Conservation (phyloP, 371 early-diverging fungal genomes). For the Apophysomyces elegans region DNA sequence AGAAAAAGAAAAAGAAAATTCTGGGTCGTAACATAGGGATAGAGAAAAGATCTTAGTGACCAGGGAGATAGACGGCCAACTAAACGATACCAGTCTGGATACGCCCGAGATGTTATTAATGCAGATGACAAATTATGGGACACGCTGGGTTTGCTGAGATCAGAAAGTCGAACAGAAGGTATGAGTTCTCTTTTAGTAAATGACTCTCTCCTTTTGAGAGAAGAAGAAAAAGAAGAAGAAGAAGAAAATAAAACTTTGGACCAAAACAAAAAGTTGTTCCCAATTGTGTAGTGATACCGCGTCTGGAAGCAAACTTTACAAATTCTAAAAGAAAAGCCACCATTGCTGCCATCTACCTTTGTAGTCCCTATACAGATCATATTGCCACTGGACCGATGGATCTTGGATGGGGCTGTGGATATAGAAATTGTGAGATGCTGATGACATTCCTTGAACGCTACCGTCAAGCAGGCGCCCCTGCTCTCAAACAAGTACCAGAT, state of each 20-base stretch:
- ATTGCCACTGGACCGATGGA: constrained; percentile 41
- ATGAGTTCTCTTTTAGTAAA: neutral
- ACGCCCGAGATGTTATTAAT: constrained; percentile 30
- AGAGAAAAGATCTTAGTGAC: constrained; percentile 5
- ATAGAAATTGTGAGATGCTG: constrained; percentile 69
- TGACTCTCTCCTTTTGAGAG: neutral
- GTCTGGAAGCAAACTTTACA: neutral
- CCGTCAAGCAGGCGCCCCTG: neutral
- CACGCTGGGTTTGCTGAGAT: constrained; percentile 27
- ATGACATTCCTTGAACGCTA: constrained; percentile 47
- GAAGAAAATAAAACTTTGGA: too few relatives aligned
- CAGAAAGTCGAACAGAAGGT: constrained; percentile 7
- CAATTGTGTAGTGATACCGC: constrained; percentile 1
- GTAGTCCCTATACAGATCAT: constrained; percentile 34
- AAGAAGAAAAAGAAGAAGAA: too few relatives aligned
- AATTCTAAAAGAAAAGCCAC: constrained; percentile 3
- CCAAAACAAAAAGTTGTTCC: too few relatives aligned
- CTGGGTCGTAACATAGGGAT: neutral
- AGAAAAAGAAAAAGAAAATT: too few relatives aligned
- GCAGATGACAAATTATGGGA: constrained; percentile 39
- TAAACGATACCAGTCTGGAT: constrained; percentile 11
- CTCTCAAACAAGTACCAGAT: constrained; percentile 32
- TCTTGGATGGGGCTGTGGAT: constrained; percentile 71
- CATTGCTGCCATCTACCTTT: constrained; percentile 24
- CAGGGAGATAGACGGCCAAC: constrained; percentile 4